Conservation (phyloP, 2,329 filamentous ascomycete species). For the Clonostachys sp. region DNA sequence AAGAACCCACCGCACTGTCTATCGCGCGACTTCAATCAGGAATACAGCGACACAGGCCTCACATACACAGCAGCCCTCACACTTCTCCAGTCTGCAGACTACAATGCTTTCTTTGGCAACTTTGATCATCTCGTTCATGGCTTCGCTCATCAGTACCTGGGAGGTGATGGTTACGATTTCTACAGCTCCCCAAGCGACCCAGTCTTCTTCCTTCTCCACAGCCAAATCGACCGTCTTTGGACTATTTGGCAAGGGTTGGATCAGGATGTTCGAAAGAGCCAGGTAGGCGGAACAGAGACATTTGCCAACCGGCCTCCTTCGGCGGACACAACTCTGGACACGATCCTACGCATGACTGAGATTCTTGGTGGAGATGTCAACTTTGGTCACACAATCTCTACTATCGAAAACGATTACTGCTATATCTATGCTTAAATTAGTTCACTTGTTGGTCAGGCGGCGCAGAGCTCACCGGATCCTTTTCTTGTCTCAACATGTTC, state of each 20-base stretch:
- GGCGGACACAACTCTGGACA: too few species aligned
- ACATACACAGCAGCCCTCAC: conserved; percentile 16
- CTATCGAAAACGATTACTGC: too few species aligned
- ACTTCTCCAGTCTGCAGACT: conserved; percentile 12
- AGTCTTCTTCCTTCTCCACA: conserved; percentile 16
- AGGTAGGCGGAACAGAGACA: conserved; percentile 9
- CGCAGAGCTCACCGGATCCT: too few species aligned
- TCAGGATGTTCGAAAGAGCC: conserved; percentile 9
- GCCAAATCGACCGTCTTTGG: conserved; percentile 19
- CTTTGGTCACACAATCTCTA: too few species aligned
- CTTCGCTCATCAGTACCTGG: conserved; percentile 25
- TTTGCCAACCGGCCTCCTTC: too few species aligned
- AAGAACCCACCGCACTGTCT: conserved; percentile 28
- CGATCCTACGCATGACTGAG: too few species aligned
- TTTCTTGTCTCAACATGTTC: too few species aligned
- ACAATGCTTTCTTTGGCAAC: background rate
- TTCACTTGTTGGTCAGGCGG: too few species aligned
- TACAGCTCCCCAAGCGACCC: conserved; percentile 20
- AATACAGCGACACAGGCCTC: conserved; percentile 20
- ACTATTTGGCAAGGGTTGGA: conserved; percentile 16
- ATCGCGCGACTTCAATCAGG: conserved; percentile 17
- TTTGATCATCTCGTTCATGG: conserved; percentile 19
- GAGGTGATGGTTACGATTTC: conserved; percentile 24
- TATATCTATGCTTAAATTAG: too few species aligned
- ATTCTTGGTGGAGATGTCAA: too few species aligned